Conservation (phyloP, 345 rosid genomes). For the Eucalyptus globulus region DNA sequence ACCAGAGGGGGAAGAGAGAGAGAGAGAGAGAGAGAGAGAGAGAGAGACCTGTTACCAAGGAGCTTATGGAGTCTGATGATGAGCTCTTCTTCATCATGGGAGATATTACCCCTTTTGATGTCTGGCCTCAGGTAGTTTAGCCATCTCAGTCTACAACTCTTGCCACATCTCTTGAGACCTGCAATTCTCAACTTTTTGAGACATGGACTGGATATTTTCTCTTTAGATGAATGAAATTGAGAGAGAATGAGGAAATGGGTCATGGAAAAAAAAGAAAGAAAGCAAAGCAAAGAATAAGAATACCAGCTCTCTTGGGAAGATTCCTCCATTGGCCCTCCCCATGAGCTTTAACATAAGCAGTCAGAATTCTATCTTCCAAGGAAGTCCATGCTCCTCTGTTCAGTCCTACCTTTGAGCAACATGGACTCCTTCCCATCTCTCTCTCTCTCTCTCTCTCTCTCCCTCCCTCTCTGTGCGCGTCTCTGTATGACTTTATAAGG, state of each 20-base stretch:
- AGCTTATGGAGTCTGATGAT: conserved; percentile 48
- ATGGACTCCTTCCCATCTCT: conserved; percentile 54
- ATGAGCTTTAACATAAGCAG: conserved; percentile 29
- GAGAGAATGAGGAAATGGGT: background rate
- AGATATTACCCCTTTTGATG: conserved; percentile 47
- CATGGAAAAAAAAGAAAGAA: background rate
- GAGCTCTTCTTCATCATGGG: conserved; percentile 44
- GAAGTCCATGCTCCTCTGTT: conserved; percentile 59
- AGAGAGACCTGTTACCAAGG: conserved; percentile 44
- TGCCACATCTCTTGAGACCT: conserved; percentile 49
- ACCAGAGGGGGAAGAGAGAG: background rate
- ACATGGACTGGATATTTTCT: background rate
- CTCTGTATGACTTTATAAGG: background rate
- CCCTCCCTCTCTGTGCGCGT: too few relatives aligned
- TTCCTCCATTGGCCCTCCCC: conserved; percentile 60
- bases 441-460: background rate
- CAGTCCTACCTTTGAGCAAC: conserved; percentile 48
- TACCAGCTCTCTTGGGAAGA: conserved; percentile 57
- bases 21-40: background rate
- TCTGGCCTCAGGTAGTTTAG: conserved; percentile 46
- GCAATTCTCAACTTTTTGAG: background rate
- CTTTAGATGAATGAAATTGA: background rate
- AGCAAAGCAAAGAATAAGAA: background rate
- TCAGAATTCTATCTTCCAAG: conserved; percentile 34
- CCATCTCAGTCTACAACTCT: conserved; percentile 61